phyloP scores from a whole-genome alignment of 495 filamentous ascomycete genomes.

The Aspergillus homomorphus region DNA sequence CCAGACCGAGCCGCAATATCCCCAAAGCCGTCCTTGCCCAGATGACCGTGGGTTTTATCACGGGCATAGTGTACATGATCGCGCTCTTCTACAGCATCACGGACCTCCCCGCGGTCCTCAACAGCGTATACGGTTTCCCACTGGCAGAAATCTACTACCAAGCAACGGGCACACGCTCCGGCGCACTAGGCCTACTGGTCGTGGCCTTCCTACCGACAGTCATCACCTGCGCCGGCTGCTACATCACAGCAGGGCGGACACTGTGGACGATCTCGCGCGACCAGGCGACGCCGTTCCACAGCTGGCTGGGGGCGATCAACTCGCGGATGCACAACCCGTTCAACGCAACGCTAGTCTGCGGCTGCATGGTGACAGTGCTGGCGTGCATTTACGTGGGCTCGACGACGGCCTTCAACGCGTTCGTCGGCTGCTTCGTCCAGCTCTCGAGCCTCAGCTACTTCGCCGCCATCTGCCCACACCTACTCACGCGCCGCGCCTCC shows the following conservation, averaged over 20 bases:
- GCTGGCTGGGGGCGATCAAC: slow-evolving; percentile 40
- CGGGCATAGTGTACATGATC: slow-evolving; percentile 48
- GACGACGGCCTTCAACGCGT: slow-evolving; percentile 69
- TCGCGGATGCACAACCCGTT: slow-evolving; percentile 59
- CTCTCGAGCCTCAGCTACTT: slow-evolving; percentile 71
- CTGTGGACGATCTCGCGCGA: slow-evolving; percentile 81
- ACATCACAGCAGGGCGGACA: slow-evolving; percentile 70
- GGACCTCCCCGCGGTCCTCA: slow-evolving; percentile 34
- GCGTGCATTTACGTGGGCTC: slow-evolving; percentile 75
- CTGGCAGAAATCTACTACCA: slow-evolving; percentile 76
- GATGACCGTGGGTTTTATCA: slow-evolving; percentile 48
- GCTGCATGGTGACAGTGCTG: slow-evolving; percentile 58
- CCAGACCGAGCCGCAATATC: slow-evolving; percentile 44
- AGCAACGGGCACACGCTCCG: slow-evolving; percentile 65
- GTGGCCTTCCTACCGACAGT: slow-evolving; percentile 63
- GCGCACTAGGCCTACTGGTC: slow-evolving; percentile 56
- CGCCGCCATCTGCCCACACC: slow-evolving; percentile 70
- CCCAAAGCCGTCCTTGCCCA: slow-evolving; percentile 54
- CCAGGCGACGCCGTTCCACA: slow-evolving; percentile 46
- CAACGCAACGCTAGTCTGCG: slow-evolving; percentile 62
- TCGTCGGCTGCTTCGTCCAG: slow-evolving; percentile 70
- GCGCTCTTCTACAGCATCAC: slow-evolving; percentile 53
- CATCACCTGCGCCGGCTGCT: slow-evolving; percentile 63
- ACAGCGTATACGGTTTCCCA: slow-evolving; percentile 60
- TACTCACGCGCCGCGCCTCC: slow-evolving; percentile 60